These are phyloP conservation scores for Ephemerocybe angulata DNA, from an alignment of 768 basidiomycete species.

Conservation along the genomic window DNA sequence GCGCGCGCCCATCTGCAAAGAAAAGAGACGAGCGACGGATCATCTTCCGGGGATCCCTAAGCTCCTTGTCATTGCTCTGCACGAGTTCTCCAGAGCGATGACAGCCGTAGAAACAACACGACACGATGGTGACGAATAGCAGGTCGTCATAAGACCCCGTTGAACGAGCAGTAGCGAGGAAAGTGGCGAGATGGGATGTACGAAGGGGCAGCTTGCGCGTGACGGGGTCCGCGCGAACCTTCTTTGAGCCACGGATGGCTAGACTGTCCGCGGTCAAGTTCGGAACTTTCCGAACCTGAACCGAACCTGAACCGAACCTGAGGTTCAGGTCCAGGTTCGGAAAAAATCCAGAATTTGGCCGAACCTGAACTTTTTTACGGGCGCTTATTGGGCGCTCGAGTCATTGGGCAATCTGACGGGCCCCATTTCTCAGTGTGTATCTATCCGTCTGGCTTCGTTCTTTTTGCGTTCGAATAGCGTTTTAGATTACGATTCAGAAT, in stretches of 20 bases:
- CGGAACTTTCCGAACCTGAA: no score
- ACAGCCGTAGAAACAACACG: constrained; percentile 27
- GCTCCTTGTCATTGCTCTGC: constrained; percentile 9
- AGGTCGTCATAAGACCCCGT: constrained; percentile 18
- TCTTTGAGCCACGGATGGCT: constrained; percentile 16
- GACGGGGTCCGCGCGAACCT: constrained; percentile 19
- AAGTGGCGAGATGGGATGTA: constrained; percentile 13
- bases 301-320: no score
- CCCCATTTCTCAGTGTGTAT: no score
- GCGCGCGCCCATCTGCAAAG: constrained; percentile 10
- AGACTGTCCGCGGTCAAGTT: no score
- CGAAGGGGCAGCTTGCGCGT: constrained; percentile 19
- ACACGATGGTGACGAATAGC: constrained; percentile 19
- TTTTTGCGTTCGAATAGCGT: no score
- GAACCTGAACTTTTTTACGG: no score
- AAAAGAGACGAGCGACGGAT: constrained; percentile 20
- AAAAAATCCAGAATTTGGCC: no score
- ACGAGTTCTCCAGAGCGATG: constrained; percentile 23
- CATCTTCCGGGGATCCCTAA: constrained; percentile 23
- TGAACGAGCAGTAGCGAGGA: constrained; percentile 3
- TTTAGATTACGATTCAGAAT: no score
- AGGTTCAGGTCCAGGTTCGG: no score
- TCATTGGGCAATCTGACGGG: no score
- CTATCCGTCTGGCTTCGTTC: no score
- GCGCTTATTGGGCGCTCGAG: no score